A percentile compares a stretch with the other conserved stretches of the same genome.
Evolutionary conservation across 2,329 filamentous ascomycete genomes (phyloP).

Genomic region (Paraphaeosphaeria minitans): DNA sequence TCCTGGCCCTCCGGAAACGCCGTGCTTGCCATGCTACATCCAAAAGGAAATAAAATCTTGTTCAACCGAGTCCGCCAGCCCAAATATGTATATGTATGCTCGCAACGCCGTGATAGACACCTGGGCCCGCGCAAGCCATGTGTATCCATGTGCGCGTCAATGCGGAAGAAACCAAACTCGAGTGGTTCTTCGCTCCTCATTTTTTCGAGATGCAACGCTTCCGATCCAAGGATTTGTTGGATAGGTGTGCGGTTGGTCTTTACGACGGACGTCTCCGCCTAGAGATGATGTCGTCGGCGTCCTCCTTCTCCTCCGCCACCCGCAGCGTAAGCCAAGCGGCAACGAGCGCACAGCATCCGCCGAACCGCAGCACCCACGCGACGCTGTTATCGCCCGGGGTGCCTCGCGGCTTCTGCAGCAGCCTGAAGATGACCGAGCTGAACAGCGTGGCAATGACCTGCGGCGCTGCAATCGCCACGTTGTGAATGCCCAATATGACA

Average conservation of each 20-base stretch:
- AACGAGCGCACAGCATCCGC: slow-evolving; percentile 76
- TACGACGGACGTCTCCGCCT: slow-evolving; percentile 5
- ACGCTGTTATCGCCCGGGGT: slow-evolving; percentile 85
- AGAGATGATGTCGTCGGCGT: slow-evolving; percentile 9
- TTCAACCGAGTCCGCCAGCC: background rate
- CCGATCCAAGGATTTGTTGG: background rate
- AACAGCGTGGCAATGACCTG: slow-evolving; percentile 89
- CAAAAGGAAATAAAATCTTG: background rate
- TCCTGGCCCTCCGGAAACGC: background rate
- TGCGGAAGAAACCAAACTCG: background rate
- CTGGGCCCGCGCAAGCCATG: slow-evolving; percentile 3
- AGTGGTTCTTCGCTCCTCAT: background rate
- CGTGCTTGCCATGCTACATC: slow-evolving; percentile 8
- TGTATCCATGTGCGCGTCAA: slow-evolving; percentile 6
- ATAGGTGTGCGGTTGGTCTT: background rate
- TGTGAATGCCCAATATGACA: slow-evolving; percentile 92
- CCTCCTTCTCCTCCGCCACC: slow-evolving; percentile 65
- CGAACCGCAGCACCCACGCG: slow-evolving; percentile 82
- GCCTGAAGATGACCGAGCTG: slow-evolving; percentile 81
- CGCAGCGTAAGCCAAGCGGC: slow-evolving; percentile 74
- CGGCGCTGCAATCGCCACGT: slow-evolving; percentile 89
- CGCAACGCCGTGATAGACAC: background rate
- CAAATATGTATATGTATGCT: background rate
- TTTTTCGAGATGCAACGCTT: background rate
- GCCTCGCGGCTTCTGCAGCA: slow-evolving; percentile 85